phyloP scores from a whole-genome alignment of 208 protist genomes.

The Crithidia mellificae region DNA sequence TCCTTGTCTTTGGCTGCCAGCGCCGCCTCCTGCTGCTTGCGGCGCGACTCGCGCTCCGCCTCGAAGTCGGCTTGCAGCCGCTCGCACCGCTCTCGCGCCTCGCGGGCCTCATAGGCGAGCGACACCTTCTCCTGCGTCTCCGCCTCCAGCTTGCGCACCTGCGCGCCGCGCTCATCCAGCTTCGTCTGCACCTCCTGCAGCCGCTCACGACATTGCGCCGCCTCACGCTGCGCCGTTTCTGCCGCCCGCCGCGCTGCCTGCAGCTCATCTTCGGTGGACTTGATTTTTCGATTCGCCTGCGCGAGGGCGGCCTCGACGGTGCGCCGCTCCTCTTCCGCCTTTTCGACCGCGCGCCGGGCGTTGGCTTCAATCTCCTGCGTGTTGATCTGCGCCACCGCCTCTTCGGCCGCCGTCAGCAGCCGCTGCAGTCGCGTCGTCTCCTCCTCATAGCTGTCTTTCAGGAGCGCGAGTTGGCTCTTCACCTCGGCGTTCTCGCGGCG shows the following conservation, averaged over 20 bases:
- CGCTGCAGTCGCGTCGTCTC: conserved; percentile 44
- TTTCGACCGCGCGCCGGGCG: conserved; percentile 34
- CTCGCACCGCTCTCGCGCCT: conserved; percentile 41
- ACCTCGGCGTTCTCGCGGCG: conserved; percentile 46
- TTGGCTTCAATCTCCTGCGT: conserved; percentile 38
- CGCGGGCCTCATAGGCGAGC: conserved; percentile 42
- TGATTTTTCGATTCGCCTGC: conserved; percentile 37
- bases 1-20: conserved; percentile 55
- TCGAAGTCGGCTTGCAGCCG: conserved; percentile 43
- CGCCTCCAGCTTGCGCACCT: conserved; percentile 38
- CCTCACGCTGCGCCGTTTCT: conserved; percentile 39
- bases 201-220: conserved; percentile 21
- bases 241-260: conserved; percentile 24
- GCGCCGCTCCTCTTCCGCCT: conserved; percentile 46
- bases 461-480: conserved; percentile 33
- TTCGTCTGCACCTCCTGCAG: conserved; percentile 37
- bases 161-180: conserved; percentile 38
- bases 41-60: conserved; percentile 49
- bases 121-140: conserved; percentile 36
- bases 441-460: conserved; percentile 44
- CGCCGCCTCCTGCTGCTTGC: conserved; percentile 35
- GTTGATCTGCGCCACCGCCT: conserved; percentile 26
- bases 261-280: conserved; percentile 45
- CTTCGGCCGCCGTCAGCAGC: conserved; percentile 38
- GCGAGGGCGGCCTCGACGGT: conserved; percentile 38